These are phyloP conservation scores for Candida namnaoensis DNA, from an alignment of 805 yeast species.

Conservation along the genomic window DNA sequence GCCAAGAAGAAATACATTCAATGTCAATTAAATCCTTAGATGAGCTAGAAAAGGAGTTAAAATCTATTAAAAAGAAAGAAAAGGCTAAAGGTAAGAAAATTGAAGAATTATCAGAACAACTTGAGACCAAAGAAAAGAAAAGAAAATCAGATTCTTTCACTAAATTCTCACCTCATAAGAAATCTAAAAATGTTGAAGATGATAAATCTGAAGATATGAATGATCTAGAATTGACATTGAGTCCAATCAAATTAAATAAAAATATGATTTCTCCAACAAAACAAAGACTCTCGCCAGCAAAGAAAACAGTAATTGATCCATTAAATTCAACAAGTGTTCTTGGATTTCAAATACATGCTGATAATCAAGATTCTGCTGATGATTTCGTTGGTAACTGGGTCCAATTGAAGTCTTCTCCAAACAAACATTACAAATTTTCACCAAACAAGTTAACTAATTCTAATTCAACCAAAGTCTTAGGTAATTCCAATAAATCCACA, in stretches of 20 bases:
- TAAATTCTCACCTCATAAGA: background rate
- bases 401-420: background rate
- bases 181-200: background rate
- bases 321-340: too few species aligned
- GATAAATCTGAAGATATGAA: background rate
- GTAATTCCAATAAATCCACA: background rate
- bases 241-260: background rate
- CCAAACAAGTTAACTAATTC: background rate
- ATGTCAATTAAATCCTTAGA: background rate
- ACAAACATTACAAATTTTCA: background rate
- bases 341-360: background rate
- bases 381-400: background rate
- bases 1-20: too few species aligned
- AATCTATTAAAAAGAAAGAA: slow-evolving; percentile 6
- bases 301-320: background rate
- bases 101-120: slow-evolving; percentile 4
- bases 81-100: slow-evolving; percentile 7
- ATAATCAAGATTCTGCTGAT: background rate
- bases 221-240: background rate
- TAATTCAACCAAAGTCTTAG: background rate
- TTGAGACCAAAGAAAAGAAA: slow-evolving; percentile 3
- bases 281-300: background rate
- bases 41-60: slow-evolving; percentile 5
- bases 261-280: background rate
- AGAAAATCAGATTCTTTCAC: slow-evolving; percentile 7